phyloP scores from a whole-genome alignment of 1,284 basidiomycete species.

The Fomitopsis schrenkii region DNA sequence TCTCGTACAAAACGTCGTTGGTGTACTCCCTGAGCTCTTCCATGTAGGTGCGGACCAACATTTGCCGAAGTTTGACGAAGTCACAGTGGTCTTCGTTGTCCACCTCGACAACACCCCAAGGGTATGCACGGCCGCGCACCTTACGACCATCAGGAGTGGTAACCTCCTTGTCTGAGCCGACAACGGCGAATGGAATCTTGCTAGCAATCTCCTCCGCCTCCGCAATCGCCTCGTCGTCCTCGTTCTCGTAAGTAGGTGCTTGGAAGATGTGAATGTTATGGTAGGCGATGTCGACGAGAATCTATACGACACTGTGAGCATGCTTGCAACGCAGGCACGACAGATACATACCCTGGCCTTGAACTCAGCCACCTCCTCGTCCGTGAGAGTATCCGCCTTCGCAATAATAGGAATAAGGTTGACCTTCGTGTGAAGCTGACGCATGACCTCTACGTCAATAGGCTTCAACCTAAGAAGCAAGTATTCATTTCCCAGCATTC shows the following conservation, averaged over 20 bases:
- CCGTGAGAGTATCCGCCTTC: constrained; percentile 94
- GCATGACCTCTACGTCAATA: constrained; percentile 98
- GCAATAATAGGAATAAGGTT: constrained; percentile 97
- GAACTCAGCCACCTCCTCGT: constrained; percentile 90
- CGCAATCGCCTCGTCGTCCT: constrained; percentile 94
- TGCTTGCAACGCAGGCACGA: not conserved
- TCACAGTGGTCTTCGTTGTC: constrained; percentile 98
- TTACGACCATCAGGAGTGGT: constrained; percentile 80
- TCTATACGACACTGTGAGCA: constrained; percentile 40
- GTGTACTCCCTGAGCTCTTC: constrained; percentile 96
- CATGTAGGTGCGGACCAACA: constrained; percentile 98
- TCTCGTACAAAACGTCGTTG: constrained; percentile 91
- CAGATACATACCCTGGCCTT: constrained; percentile 72
- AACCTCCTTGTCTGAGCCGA: constrained; percentile 86
- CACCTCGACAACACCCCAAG: constrained; percentile 97
- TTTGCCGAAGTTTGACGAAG: constrained; percentile 97
- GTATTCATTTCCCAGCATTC: constrained; percentile 8
- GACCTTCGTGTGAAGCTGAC: constrained; percentile 91
- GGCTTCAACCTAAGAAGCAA: constrained; percentile 72
- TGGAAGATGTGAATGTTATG: constrained; percentile 97
- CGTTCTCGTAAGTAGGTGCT: constrained; percentile 92
- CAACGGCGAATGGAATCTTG: constrained; percentile 97
- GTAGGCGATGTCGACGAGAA: constrained; percentile 86
- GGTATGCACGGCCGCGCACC: constrained; percentile 90
- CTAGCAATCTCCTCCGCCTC: constrained; percentile 95